Percentiles rank a stretch among this genome's conserved stretches.
These are phyloP conservation scores for Colletotrichum paranaense DNA, from an alignment of 2,329 filamentous ascomycete species.

Conservation along the genomic window DNA sequence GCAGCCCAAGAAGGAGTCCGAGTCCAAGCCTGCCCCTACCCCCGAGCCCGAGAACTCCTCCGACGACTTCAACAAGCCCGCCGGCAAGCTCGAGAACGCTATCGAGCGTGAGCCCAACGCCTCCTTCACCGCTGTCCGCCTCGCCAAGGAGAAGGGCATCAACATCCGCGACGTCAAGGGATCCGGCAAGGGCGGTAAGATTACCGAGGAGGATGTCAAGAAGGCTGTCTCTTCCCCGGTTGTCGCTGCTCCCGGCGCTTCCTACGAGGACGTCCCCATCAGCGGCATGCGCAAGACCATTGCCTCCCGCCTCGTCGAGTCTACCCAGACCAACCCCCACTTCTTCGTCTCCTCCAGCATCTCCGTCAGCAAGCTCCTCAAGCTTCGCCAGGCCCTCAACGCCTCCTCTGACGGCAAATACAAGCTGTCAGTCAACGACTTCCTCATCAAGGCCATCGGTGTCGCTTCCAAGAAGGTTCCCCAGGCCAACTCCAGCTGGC, in stretches of 20 bases:
- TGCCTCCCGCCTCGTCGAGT: slow-evolving; percentile 85
- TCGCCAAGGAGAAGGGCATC: slow-evolving; percentile 88
- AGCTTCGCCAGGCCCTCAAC: slow-evolving; percentile 95
- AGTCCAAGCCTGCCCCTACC: slow-evolving; percentile 66
- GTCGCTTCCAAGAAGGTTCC: slow-evolving; percentile 93
- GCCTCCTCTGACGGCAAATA: slow-evolving; percentile 89
- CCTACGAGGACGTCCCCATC: slow-evolving; percentile 86
- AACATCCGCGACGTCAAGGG: slow-evolving; percentile 85
- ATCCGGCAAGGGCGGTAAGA: slow-evolving; percentile 84
- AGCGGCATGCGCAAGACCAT: slow-evolving; percentile 98
- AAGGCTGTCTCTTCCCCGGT: slow-evolving; percentile 76
- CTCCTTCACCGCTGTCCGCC: slow-evolving; percentile 78
- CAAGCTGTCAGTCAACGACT: slow-evolving; percentile 99
- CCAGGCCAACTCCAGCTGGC: slow-evolving; percentile 95
- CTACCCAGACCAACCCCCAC: slow-evolving; percentile 93
- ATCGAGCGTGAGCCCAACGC: slow-evolving; percentile 85
- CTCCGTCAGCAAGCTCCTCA: slow-evolving; percentile 94
- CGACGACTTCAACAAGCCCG: slow-evolving; percentile 68
- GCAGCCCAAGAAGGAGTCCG: slow-evolving; percentile 73
- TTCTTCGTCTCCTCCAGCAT: slow-evolving; percentile 95
- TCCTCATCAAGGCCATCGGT: slow-evolving; percentile 96
- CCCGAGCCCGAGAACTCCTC: slow-evolving; percentile 62
- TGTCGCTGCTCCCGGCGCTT: slow-evolving; percentile 66
- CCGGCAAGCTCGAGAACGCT: slow-evolving; percentile 83
- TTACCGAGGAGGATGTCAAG: slow-evolving; percentile 94